These are phyloP conservation scores for Boletus pseudopeckii DNA, from an alignment of 768 basidiomycete genomes.

Conservation along the genomic window DNA sequence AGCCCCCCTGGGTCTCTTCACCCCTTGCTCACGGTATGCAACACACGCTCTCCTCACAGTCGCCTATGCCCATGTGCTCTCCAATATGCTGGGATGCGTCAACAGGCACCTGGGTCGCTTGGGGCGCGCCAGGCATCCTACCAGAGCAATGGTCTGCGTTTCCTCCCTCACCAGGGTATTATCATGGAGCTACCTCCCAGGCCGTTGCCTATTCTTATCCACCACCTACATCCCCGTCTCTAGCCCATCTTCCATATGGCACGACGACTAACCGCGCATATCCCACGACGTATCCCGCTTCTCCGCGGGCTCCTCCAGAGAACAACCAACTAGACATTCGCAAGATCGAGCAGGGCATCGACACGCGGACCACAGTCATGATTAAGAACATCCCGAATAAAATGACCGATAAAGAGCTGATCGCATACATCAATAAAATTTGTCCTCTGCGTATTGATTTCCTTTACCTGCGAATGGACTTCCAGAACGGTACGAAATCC, in stretches of 20 bases:
- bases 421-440: constrained; percentile 64
- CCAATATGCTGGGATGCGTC: constrained; percentile 30
- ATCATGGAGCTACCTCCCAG: constrained; percentile 23
- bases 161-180: constrained; percentile 26
- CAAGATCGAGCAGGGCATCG: constrained; percentile 71
- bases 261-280: constrained; percentile 18
- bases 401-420: constrained; percentile 74
- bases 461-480: constrained; percentile 85
- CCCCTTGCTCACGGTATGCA: constrained; percentile 27
- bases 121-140: constrained; percentile 24
- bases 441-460: constrained; percentile 81
- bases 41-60: constrained; percentile 28
- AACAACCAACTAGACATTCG: constrained; percentile 63
- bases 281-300: constrained; percentile 23
- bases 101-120: constrained; percentile 30
- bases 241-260: constrained; percentile 18
- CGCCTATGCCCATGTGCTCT: constrained; percentile 28
- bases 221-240: constrained; percentile 23
- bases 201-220: constrained; percentile 28
- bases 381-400: constrained; percentile 93
- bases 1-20: constrained; percentile 27
- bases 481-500: constrained; percentile 60
- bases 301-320: constrained; percentile 33
- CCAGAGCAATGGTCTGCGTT: constrained; percentile 32
- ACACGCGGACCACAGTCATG: constrained; percentile 84